Evolutionary conservation across 2,329 filamentous ascomycete genomes (phyloP).

Genomic region (Elsinoe fawcettii): DNA sequence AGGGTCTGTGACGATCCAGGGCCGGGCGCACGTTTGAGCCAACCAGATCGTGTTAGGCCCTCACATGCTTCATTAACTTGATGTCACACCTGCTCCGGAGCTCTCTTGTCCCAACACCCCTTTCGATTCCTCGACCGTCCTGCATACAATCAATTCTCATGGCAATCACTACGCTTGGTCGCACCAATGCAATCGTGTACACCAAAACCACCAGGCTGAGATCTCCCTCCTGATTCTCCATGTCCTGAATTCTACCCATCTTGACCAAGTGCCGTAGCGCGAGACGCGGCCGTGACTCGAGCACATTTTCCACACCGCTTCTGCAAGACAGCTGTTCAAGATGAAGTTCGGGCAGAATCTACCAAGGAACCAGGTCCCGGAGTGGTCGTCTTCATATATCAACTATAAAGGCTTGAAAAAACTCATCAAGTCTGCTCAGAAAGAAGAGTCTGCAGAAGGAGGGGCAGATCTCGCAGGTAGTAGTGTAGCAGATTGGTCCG

Average conservation of each 20-base stretch:
- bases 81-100: conserved; percentile 3
- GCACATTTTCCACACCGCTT: neutral
- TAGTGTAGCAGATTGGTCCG: neutral
- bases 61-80: conserved; percentile 7
- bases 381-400: conserved; percentile 79
- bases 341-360: conserved; percentile 51
- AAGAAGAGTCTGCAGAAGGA: conserved; percentile 56
- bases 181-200: neutral
- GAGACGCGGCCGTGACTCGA: neutral
- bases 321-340: neutral
- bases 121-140: neutral
- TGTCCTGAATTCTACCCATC: neutral
- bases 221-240: neutral
- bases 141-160: neutral
- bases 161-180: neutral
- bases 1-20: neutral
- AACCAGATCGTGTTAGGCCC: neutral
- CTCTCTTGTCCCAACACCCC: neutral
- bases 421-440: conserved; percentile 71
- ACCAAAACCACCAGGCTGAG: neutral
- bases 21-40: neutral
- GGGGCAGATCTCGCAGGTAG: conserved; percentile 84
- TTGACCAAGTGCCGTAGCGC: neutral
- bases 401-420: conserved; percentile 92
- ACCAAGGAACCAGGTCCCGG: conserved; percentile 74